Base-by-base conservation (phyloP, 352 stramenopile genomes). In the Achlya hypogyna region DNA sequence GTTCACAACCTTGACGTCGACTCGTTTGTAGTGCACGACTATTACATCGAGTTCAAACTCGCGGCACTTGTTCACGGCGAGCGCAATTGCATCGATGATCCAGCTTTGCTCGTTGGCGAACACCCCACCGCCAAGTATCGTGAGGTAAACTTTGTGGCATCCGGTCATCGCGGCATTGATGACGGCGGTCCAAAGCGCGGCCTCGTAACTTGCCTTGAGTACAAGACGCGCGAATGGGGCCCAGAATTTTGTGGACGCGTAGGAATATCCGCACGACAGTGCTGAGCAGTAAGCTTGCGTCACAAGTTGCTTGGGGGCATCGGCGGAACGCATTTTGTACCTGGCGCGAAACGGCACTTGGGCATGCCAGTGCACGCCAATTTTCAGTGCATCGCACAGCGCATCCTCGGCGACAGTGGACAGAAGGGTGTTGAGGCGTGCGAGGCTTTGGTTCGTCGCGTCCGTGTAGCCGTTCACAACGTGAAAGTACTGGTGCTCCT, bases 211-310 rank as follows among this genome's bases (percentile, higher is more conserved):
- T 2, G 69, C 69, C 1, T 72, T n/a, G 16, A 74, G 56, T 12
- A 74, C 65, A 20, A 74, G 35, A 18, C 31, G n/a, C 8, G 63
- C 69, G 34, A 74, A 63, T 14, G 34, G 40, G 32, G 67, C 63
- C 69, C 63, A 74, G 10, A 27, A 35, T 16, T 28, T 14, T 9
- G 31, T 2, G 12, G 28, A 31, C 5, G 68, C 62, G 20, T 40
- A 47, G 32, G 40, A 60, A 23, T 78, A 78, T 6, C 42, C 53
- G 47, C 74, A 53, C 28, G 66, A 62, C 52, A 69, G 53, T 51
- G 70, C 72, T 18, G 72, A 78, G 52, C 51, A 63, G 47, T 70
- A 78, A 22, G 56, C 63, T 68, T 78, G 72, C 9, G 69, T 69
- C 16, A 75, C 66, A 5, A 54, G 20, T 6, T 64, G 54, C 5